Evolutionary conservation across 495 filamentous ascomycete species (phyloP).

Genomic region (Aspergillus sclerotiicarbonarius): DNA sequence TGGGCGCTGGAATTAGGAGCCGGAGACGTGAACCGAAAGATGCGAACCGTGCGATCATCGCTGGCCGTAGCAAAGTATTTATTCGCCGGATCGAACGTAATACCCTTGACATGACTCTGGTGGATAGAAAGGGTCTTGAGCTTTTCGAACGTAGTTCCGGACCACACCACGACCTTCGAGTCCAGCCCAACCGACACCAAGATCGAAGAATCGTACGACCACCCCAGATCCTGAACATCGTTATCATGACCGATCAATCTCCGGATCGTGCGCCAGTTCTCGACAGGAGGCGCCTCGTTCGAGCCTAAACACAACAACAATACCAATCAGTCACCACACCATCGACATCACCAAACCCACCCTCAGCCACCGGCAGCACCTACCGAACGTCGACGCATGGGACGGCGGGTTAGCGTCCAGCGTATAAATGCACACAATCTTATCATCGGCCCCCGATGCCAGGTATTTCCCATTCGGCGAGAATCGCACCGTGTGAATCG

Average conservation of each 20-base stretch:
- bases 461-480: slow-evolving; percentile 90
- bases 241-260: slow-evolving; percentile 96
- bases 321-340: slow-evolving; percentile 12
- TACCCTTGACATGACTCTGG: slow-evolving; percentile 96
- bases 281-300: slow-evolving; percentile 87
- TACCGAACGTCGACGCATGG: slow-evolving; percentile 73
- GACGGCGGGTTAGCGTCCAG: slow-evolving; percentile 79
- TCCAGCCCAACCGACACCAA: slow-evolving; percentile 95
- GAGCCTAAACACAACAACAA: slow-evolving; percentile 53
- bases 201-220: slow-evolving; percentile 94
- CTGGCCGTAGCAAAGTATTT: slow-evolving; percentile 98
- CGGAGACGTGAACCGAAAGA: slow-evolving; percentile 91
- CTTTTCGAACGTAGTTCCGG: slow-evolving; percentile 95
- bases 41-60: slow-evolving; percentile 94
- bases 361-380: slow-evolving; percentile 19
- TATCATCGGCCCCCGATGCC: slow-evolving; percentile 95
- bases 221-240: slow-evolving; percentile 96
- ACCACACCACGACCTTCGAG: slow-evolving; percentile 98
- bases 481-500: slow-evolving; percentile 95
- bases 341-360: neutral
- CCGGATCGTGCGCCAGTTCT: slow-evolving; percentile 94
- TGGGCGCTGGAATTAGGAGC: slow-evolving; percentile 88
- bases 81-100: slow-evolving; percentile 97
- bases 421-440: slow-evolving; percentile 94
- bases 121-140: slow-evolving; percentile 88